Base-by-base conservation (phyloP, 257 asterid species). In the Lithospermum erythrorhizon region DNA sequence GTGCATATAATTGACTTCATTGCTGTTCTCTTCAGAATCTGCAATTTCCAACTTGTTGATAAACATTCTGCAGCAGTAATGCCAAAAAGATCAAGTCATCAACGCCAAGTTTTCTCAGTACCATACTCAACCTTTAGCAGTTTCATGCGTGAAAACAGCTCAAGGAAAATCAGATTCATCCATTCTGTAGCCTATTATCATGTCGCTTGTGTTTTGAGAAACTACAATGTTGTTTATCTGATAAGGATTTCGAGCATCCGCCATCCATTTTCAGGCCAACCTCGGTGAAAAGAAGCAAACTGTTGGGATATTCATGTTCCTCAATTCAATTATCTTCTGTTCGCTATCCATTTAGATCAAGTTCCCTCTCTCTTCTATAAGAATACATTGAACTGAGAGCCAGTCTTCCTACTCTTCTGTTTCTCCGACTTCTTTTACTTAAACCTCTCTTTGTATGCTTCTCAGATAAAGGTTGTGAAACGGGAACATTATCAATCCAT, bases 391-490 rank as follows among this genome's bases (percentile, higher is more conserved):
- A 67, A 65, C 78, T 86, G 53, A 70, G 63, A 17, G 70, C 63
- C 13, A 83, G 75, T 65, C 82, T 77, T 15, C 95, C 88, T 21
- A 85, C 83, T 73, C 90, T 72, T 49, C 94, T 76, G 25, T 69
- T 69, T 57, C 76, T 81, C 53, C 85, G 55, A 6, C 72, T 76
- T 54, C 81, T 76, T 65, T 64, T 79, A 69, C 87, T 81, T 62
- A 68, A 63, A 11, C 83, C 76, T 21, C 21, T 66, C 81, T 62
- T 79, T 55, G 63, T 67, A 1, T 60, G 73, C 78, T 76, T 83
- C 69, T 70, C 90, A 13, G 69, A 57, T 21, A 61, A 55, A 54
- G 67, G 70, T 65, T 70, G 81, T 10, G 73, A 58, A 49, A 10
- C 54, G 6, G 95, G 90, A 55, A 87, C 79, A 24, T 53, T 66